Conservation (phyloP, 1,284 basidiomycete genomes). For the Cerioporus squamosus region DNA sequence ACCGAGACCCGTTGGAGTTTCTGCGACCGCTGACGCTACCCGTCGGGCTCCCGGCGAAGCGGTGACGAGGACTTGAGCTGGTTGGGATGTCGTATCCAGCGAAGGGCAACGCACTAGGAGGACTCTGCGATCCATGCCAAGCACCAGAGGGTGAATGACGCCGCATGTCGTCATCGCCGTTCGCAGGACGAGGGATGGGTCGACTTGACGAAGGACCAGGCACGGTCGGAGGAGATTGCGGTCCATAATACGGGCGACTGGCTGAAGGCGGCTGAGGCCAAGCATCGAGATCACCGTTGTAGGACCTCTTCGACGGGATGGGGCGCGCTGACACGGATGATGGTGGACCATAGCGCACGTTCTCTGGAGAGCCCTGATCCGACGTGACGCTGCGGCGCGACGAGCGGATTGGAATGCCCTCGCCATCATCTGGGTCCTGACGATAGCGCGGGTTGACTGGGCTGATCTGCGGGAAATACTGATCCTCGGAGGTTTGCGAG, state of each 20-base stretch:
- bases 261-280: conserved; percentile 19
- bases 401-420: conserved; percentile 26
- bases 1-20: conserved; percentile 30
- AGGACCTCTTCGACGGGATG: conserved; percentile 26
- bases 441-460: conserved; percentile 10
- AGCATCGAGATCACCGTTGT: conserved; percentile 18
- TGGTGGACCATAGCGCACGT: conserved; percentile 16
- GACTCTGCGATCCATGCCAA: conserved; percentile 21
- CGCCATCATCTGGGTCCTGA: conserved; percentile 20
- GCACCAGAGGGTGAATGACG: conserved; percentile 20
- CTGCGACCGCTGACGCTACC: conserved; percentile 22
- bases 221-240: conserved; percentile 12
- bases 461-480: conserved; percentile 17
- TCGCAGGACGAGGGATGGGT: conserved; percentile 18
- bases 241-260: conserved; percentile 6
- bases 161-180: conserved; percentile 16
- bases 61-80: conserved; percentile 13
- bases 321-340: conserved; percentile 22
- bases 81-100: conserved; percentile 18
- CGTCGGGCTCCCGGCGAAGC: conserved; percentile 10
- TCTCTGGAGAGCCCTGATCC: conserved; percentile 31
- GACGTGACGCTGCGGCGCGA: conserved; percentile 21
- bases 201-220: conserved; percentile 16
- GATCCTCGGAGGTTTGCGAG: conserved; percentile 14
- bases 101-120: conserved; percentile 18